Percentiles rank a stretch among this genome's conserved stretches.
Conservation (phyloP, 1,284 basidiomycete genomes). For the Moesziomyces sp. region DNA sequence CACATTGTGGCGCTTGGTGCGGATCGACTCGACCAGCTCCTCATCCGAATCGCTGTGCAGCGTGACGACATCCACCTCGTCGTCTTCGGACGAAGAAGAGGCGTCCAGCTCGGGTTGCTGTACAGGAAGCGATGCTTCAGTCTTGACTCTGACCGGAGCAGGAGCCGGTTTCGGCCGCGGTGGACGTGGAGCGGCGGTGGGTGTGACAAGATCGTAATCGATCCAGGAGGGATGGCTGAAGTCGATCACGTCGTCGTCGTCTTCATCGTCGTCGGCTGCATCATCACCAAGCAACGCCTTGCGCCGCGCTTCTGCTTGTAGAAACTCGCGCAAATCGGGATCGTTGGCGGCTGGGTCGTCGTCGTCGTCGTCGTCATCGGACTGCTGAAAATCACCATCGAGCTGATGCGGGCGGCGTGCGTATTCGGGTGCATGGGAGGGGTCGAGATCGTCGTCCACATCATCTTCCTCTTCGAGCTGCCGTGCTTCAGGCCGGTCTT, state of each 20-base stretch:
- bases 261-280: conserved; percentile 15
- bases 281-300: conserved; percentile 28
- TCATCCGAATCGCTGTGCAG: conserved; percentile 42
- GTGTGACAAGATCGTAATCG: background rate
- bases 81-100: conserved; percentile 29
- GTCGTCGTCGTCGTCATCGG: conserved; percentile 14
- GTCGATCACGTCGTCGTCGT: conserved; percentile 39
- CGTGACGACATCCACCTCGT: conserved; percentile 30
- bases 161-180: background rate
- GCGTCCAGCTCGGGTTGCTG: conserved; percentile 2
- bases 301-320: conserved; percentile 43
- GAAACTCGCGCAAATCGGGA: conserved; percentile 52
- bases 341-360: conserved; percentile 37
- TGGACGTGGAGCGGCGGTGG: background rate
- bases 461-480: conserved; percentile 18
- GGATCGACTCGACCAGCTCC: conserved; percentile 31
- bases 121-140: background rate
- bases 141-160: too few species aligned
- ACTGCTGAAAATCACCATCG: conserved; percentile 11
- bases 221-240: conserved; percentile 34
- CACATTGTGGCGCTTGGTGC: conserved; percentile 37
- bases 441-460: conserved; percentile 26
- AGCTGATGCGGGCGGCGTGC: background rate
- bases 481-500: conserved; percentile 27
- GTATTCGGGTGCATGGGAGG: conserved; percentile 7